A percentile compares a stretch with the other conserved stretches of the same genome.
Conservation (phyloP, 352 stramenopile species). For the Pythium dissotocum region DNA sequence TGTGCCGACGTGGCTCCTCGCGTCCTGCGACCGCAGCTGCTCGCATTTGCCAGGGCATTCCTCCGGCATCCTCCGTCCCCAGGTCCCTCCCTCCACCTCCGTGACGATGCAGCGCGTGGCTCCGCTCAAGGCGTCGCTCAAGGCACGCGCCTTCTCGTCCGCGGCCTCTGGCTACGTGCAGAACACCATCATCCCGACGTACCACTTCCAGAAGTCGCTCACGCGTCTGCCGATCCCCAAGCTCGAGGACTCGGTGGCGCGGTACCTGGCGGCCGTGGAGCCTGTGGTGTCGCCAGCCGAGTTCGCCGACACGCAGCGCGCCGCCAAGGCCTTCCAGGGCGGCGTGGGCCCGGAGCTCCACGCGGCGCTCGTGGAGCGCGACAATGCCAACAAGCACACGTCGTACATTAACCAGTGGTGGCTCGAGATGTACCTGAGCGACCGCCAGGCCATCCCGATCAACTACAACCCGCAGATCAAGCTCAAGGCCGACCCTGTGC, state of each 20-base stretch:
- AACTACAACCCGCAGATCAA: slow-evolving; percentile 93
- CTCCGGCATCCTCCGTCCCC: not conserved
- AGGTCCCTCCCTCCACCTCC: not conserved
- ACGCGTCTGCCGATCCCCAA: slow-evolving; percentile 85
- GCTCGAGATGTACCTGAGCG: slow-evolving; percentile 91
- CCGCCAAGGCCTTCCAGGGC: slow-evolving; percentile 56
- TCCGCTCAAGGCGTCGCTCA: slow-evolving; percentile 14
- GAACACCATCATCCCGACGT: slow-evolving; percentile 86
- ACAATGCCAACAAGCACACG: slow-evolving; percentile 83
- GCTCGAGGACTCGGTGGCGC: slow-evolving; percentile 79
- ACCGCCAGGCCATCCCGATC: slow-evolving; percentile 84
- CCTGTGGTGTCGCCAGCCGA: slow-evolving; percentile 62
- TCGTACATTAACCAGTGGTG: slow-evolving; percentile 93
- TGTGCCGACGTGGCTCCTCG: slow-evolving; percentile 35
- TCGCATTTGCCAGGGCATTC: slow-evolving; percentile 11
- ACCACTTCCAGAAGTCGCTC: slow-evolving; percentile 87
- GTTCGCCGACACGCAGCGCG: slow-evolving; percentile 54
- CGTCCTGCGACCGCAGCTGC: not conserved
- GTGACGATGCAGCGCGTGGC: slow-evolving; percentile 34
- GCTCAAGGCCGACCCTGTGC: slow-evolving; percentile 79
- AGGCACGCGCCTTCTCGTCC: slow-evolving; percentile 27
- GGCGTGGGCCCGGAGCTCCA: slow-evolving; percentile 72
- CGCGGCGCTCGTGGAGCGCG: slow-evolving; percentile 66
- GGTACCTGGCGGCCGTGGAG: slow-evolving; percentile 78
- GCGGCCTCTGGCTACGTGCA: slow-evolving; percentile 64